These are phyloP conservation scores for Aureobasidium leucospermi DNA, from an alignment of 2,329 filamentous ascomycete genomes.

Conservation along the genomic window DNA sequence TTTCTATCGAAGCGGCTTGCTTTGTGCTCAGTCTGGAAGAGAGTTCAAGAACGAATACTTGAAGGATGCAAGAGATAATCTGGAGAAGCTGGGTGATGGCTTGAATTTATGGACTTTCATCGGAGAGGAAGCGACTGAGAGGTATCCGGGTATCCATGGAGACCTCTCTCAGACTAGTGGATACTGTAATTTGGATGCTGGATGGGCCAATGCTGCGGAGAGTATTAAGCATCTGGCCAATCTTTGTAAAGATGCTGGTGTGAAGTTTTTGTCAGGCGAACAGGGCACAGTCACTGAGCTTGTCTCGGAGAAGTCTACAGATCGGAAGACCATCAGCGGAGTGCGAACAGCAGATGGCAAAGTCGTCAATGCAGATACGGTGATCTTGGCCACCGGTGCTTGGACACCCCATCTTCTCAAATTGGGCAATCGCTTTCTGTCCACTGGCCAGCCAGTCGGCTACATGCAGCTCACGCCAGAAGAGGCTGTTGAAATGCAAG, in stretches of 20 bases:
- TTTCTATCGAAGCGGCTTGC: not conserved
- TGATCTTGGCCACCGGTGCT: constrained; percentile 23
- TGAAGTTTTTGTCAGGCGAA: not conserved
- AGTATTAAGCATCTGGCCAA: not conserved
- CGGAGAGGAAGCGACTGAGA: not conserved
- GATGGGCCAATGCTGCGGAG: not conserved
- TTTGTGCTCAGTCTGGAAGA: not conserved
- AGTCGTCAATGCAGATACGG: constrained; percentile 12
- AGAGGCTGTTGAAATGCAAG: constrained; percentile 57
- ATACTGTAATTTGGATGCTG: not conserved
- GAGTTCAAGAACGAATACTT: not conserved
- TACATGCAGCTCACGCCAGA: constrained; percentile 64
- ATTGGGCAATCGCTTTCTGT: constrained; percentile 28
- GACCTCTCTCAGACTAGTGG: not conserved
- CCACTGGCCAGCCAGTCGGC: constrained; percentile 69
- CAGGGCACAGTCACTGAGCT: not conserved
- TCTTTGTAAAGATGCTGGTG: not conserved
- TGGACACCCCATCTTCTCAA: constrained; percentile 21
- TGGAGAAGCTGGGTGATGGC: not conserved
- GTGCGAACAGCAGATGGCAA: not conserved
- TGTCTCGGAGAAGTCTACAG: not conserved
- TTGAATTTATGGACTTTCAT: not conserved
- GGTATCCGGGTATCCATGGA: not conserved
- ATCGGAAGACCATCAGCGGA: not conserved
- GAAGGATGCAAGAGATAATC: not conserved